Evolutionary conservation across 2,329 filamentous ascomycete species (phyloP).

Genomic region (Uncinocarpus reesii): DNA sequence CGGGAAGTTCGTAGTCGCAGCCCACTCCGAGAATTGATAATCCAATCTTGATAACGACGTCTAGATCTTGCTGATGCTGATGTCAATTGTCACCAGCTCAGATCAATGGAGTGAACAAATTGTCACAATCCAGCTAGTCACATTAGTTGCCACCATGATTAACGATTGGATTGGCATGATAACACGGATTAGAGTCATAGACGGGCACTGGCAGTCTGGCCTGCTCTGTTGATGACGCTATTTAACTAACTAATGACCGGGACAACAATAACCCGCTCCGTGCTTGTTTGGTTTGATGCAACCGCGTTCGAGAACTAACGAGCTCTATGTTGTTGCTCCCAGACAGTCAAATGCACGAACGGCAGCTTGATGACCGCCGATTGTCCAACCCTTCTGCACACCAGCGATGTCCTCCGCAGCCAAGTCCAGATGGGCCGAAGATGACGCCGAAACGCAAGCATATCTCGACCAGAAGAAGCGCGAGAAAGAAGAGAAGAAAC

Average conservation of each 20-base stretch:
- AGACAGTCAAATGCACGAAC: too few species aligned
- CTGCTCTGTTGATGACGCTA: too few species aligned
- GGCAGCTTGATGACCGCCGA: too few species aligned
- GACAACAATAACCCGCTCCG: background rate
- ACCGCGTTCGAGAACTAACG: background rate
- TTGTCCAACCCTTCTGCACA: too few species aligned
- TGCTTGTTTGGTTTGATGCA: background rate
- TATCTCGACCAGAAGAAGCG: slow-evolving; percentile 58
- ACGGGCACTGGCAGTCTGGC: too few species aligned
- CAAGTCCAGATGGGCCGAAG: slow-evolving; percentile 79
- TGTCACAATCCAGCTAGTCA: too few species aligned
- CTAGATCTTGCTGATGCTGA: too few species aligned
- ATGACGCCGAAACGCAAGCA: slow-evolving; percentile 66
- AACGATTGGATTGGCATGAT: too few species aligned
- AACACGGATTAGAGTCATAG: too few species aligned
- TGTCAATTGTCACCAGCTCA: background rate
- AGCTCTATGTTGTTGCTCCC: background rate
- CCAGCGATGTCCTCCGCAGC: slow-evolving; percentile 53
- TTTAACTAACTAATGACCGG: background rate
- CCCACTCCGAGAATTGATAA: slow-evolving; percentile 7
- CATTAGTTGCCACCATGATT: too few species aligned
- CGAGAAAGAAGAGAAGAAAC: slow-evolving; percentile 84
- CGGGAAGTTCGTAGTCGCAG: background rate
- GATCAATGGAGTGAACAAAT: too few species aligned
- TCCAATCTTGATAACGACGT: background rate